Conservation (phyloP, 306 rosid species). For the Pachyrhizus erosus region DNA sequence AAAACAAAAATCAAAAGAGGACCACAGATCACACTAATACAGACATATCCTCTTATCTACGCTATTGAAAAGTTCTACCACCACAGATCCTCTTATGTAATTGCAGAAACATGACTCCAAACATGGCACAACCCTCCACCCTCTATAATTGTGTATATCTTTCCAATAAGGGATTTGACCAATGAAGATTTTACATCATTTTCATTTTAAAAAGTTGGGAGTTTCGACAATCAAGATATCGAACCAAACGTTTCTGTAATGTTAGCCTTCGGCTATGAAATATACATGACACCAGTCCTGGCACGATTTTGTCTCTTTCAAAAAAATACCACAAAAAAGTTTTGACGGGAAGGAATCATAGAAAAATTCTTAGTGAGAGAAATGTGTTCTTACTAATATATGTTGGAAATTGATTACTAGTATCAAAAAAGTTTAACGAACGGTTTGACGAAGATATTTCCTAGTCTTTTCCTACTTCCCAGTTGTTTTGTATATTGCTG, state of each 20-base stretch:
- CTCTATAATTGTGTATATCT: background rate
- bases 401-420: background rate
- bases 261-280: conserved; percentile 69
- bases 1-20: background rate
- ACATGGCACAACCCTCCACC: background rate
- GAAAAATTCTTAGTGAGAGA: conserved; percentile 18
- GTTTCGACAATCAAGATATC: conserved; percentile 44
- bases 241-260: conserved; percentile 67
- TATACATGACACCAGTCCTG: conserved; percentile 45
- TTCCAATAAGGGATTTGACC: conserved; percentile 10
- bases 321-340: conserved; percentile 63
- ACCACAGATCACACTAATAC: background rate
- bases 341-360: conserved; percentile 27
- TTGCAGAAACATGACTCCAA: background rate
- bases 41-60: background rate
- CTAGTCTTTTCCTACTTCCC: background rate
- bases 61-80: background rate
- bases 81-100: background rate
- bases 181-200: conserved; percentile 18
- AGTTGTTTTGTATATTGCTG: background rate
- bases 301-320: conserved; percentile 81
- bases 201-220: conserved; percentile 15
- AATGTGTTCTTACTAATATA: background rate
- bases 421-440: background rate
- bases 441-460: background rate